phyloP scores from a whole-genome alignment of 805 yeast species.

The Sporopachydermia lactativora region DNA sequence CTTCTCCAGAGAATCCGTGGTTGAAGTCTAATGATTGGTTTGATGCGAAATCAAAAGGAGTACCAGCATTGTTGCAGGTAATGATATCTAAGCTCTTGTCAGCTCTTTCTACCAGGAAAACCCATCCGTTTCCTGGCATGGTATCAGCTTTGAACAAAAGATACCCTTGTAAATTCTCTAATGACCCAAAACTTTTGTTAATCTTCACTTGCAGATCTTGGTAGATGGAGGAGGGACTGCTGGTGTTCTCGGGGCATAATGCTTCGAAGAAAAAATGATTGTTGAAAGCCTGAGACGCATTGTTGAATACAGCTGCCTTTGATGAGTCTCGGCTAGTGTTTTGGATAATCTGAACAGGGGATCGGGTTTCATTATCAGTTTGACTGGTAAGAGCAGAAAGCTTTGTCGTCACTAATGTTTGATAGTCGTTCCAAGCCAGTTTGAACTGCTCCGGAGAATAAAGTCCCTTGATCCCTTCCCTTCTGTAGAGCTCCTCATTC shows the following conservation, averaged over 20 bases:
- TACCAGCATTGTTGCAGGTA: constrained; percentile 57
- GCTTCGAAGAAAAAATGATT: constrained; percentile 81
- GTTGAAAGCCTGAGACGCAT: constrained; percentile 83
- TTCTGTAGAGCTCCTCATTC: constrained; percentile 23
- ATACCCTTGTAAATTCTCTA: constrained; percentile 37
- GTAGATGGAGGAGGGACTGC: constrained; percentile 5
- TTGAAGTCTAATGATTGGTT: constrained; percentile 67
- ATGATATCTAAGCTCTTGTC: constrained; percentile 42
- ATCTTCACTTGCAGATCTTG: constrained; percentile 22
- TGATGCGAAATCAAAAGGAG: constrained; percentile 57
- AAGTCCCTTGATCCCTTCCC: constrained; percentile 47
- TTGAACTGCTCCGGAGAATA: constrained; percentile 53
- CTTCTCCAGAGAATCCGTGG: constrained; percentile 47
- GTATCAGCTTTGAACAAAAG: constrained; percentile 36
- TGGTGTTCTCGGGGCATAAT: constrained; percentile 18
- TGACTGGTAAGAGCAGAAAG: constrained; percentile 57
- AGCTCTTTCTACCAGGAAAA: constrained; percentile 53
- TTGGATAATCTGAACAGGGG: constrained; percentile 50
- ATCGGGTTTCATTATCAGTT: constrained; percentile 62
- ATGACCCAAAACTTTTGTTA: constrained; percentile 23
- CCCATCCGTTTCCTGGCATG: constrained; percentile 60
- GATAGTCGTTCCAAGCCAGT: constrained; percentile 73
- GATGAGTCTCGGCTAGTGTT: constrained; percentile 55
- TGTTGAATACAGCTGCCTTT: constrained; percentile 62
- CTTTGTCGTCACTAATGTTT: constrained; percentile 40